A percentile compares a stretch with the other conserved stretches of the same genome.
Evolutionary conservation across 2,329 filamentous ascomycete species (phyloP).

Genomic region (Talaromyces sp.): DNA sequence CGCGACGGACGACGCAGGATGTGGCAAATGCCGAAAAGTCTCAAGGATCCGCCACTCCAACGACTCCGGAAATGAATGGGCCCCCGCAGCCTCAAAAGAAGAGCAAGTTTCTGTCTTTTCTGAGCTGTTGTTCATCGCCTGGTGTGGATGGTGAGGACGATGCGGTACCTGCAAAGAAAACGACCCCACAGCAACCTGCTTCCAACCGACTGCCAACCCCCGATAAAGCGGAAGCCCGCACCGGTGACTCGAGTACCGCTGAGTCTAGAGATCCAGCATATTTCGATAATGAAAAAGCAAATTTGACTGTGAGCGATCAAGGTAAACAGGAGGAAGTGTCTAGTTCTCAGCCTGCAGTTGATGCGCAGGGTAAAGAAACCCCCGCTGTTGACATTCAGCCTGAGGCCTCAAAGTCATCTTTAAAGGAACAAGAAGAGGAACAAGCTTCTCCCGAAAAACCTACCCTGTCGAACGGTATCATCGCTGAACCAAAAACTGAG

Average conservation of each 20-base stretch:
- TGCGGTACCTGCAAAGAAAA: constrained; percentile 49
- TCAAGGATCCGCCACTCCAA: constrained; percentile 30
- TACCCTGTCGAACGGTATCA: constrained; percentile 11
- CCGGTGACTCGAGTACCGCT: constrained; percentile 42
- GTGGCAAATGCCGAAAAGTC: constrained; percentile 35
- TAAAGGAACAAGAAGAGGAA: constrained; percentile 23
- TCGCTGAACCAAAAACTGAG: constrained; percentile 20
- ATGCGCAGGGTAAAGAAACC: constrained; percentile 38
- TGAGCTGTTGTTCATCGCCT: constrained; percentile 53
- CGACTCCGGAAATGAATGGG: constrained; percentile 33
- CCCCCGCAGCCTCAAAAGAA: constrained; percentile 44
- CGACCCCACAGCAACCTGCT: constrained; percentile 42
- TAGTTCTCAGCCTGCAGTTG: constrained; percentile 40
- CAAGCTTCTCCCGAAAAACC: constrained; percentile 6
- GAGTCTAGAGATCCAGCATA: constrained; percentile 43
- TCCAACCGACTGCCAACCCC: constrained; percentile 41
- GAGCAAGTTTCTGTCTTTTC: constrained; percentile 47
- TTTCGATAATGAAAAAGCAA: constrained; percentile 42
- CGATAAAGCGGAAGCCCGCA: constrained; percentile 43
- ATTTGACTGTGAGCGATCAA: constrained; percentile 34
- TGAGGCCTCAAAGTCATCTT: constrained; percentile 13
- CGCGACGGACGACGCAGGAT: constrained; percentile 39
- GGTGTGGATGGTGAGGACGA: constrained; percentile 51
- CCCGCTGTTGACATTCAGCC: constrained; percentile 18
- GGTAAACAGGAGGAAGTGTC: constrained; percentile 32